phyloP scores from a whole-genome alignment of 1,284 basidiomycete species.

The Farysia itapuensis region DNA sequence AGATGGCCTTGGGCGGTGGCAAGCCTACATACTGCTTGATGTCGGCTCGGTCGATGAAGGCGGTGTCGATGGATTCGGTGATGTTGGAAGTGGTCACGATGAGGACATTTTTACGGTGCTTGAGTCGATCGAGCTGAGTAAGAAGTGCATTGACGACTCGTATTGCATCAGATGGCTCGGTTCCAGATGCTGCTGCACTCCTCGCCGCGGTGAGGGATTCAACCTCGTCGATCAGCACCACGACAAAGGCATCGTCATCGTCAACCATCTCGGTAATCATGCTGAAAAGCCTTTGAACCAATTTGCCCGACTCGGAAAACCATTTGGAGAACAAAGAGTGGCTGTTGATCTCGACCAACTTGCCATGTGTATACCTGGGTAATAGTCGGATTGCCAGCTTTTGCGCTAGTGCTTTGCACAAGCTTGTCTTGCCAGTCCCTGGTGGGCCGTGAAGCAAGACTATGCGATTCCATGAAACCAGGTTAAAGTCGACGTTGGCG shows the following conservation, averaged over 20 bases:
- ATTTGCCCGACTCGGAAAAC: conserved; percentile 97
- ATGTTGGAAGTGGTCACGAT: conserved; percentile 97
- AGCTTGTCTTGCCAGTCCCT: conserved; percentile 93
- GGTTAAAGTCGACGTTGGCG: conserved; percentile 82
- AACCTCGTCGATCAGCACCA: conserved; percentile 94
- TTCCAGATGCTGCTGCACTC: conserved; percentile 87
- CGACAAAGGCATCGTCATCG: conserved; percentile 85
- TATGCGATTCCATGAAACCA: conserved; percentile 92
- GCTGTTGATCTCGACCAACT: conserved; percentile 87
- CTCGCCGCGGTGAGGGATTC: conserved; percentile 92
- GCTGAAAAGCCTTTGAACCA: conserved; percentile 89
- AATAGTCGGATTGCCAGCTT: conserved; percentile 89
- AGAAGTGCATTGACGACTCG: conserved; percentile 94
- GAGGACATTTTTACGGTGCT: conserved; percentile 85
- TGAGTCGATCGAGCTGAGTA: conserved; percentile 94
- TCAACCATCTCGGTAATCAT: conserved; percentile 83
- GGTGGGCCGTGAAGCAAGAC: conserved; percentile 94
- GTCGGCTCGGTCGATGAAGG: conserved; percentile 95
- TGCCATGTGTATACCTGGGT: conserved; percentile 79
- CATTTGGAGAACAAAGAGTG: conserved; percentile 60
- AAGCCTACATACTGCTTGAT: conserved; percentile 92
- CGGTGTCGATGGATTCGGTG: conserved; percentile 87
- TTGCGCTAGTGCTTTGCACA: conserved; percentile 91
- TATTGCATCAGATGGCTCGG: conserved; percentile 92
- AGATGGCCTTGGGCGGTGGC: conserved; percentile 84